A percentile compares a stretch with the other conserved stretches of the same genome.
Conservation (phyloP, 2,329 filamentous ascomycete genomes). For the Trichoderma atrobrunneum region DNA sequence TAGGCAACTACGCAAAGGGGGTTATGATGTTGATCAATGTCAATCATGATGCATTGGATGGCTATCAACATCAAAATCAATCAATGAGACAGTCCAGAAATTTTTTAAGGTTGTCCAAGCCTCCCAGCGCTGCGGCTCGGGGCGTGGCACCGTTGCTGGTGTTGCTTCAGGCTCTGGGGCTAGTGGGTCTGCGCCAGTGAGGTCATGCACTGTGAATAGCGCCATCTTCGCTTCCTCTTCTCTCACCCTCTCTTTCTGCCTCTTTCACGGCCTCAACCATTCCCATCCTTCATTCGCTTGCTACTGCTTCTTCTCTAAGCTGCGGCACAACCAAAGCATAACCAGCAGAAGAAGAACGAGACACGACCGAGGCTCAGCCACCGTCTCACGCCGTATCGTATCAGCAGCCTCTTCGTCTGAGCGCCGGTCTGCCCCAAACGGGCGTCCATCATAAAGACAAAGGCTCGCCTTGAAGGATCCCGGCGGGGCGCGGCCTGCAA, state of each 20-base stretch:
- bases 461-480: constrained; percentile 9
- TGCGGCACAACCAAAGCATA: no score
- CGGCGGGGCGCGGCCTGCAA: constrained; percentile 4
- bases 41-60: not conserved
- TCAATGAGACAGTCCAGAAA: not conserved
- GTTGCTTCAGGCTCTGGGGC: not conserved
- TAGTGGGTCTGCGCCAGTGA: not conserved
- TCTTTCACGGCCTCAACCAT: not conserved
- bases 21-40: not conserved
- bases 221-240: not conserved
- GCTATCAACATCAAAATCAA: not conserved
- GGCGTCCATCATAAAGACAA: not conserved
- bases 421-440: not conserved
- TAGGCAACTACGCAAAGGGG: not conserved
- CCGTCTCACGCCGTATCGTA: not conserved
- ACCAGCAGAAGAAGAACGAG: no score
- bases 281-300: not conserved
- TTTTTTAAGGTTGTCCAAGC: constrained; percentile 5
- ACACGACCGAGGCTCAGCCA: not conserved
- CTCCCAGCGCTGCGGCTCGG: constrained; percentile 15
- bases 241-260: not conserved
- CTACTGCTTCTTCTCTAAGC: not conserved
- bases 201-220: not conserved
- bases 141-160: constrained; percentile 7
- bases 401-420: not conserved